Conservation (phyloP, 768 basidiomycete species). For the Kwoniella pini region DNA sequence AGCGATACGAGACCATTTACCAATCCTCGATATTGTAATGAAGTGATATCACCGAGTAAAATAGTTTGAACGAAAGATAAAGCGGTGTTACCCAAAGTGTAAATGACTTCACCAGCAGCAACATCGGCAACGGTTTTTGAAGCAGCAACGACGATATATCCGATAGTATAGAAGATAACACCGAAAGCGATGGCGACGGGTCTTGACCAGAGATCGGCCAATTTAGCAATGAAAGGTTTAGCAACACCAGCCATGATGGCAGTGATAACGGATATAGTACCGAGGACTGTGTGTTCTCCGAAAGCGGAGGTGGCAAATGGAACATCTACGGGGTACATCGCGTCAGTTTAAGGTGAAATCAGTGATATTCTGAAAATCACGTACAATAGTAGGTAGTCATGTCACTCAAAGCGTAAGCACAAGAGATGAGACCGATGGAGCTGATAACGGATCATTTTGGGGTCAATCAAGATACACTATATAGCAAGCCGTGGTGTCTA, state of each 20-base stretch:
- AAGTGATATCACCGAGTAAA: conserved; percentile 51
- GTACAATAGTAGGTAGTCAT: conserved; percentile 35
- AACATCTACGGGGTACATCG: conserved; percentile 1
- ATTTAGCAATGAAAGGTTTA: conserved; percentile 49
- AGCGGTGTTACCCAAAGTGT: conserved; percentile 48
- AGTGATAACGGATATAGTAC: conserved; percentile 41
- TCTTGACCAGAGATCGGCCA: conserved; percentile 46
- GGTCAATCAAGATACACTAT: too few species aligned
- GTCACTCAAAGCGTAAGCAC: conserved; percentile 27
- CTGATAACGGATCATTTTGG: conserved; percentile 1
- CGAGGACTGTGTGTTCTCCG: conserved; percentile 44
- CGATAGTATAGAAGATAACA: conserved; percentile 42
- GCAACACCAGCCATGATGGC: conserved; percentile 42
- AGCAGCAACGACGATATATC: conserved; percentile 48
- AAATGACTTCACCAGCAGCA: conserved; percentile 41
- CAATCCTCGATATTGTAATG: conserved; percentile 52
- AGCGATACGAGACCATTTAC: conserved; percentile 40
- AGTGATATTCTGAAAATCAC: not conserved
- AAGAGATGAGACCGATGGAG: conserved; percentile 36
- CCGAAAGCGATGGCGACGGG: conserved; percentile 38
- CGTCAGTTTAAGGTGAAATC: not conserved
- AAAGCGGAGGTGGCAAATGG: conserved; percentile 46
- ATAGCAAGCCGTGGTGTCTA: not conserved
- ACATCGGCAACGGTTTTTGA: conserved; percentile 37
- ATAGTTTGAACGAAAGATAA: conserved; percentile 46